These are phyloP conservation scores for Thelonectria rubi DNA, from an alignment of 2,329 filamentous ascomycete genomes.

Conservation along the genomic window DNA sequence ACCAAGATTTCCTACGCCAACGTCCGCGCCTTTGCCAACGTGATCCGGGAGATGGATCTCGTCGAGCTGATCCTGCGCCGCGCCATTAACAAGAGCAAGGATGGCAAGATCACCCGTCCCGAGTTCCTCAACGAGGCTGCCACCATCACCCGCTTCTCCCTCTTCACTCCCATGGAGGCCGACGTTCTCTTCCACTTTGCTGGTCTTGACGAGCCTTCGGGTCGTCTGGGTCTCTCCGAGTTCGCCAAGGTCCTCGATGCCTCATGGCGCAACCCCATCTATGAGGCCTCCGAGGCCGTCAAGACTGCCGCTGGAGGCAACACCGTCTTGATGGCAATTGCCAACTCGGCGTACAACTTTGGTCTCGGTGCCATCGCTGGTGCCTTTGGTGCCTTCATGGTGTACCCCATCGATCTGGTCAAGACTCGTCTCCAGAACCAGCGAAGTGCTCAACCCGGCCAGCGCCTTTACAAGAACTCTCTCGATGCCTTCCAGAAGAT, in stretches of 20 bases:
- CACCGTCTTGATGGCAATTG: conserved; percentile 65
- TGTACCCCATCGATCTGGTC: conserved; percentile 97
- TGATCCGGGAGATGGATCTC: conserved; percentile 97
- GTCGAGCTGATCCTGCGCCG: conserved; percentile 93
- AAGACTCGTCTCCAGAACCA: conserved; percentile 99
- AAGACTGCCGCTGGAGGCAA: conserved; percentile 44
- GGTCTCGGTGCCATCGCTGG: conserved; percentile 87
- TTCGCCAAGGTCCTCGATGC: conserved; percentile 96
- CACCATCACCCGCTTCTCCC: conserved; percentile 88
- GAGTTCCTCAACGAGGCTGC: conserved; percentile 97
- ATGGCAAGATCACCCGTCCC: conserved; percentile 92
- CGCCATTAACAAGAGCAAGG: conserved; percentile 81
- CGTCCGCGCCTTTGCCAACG: conserved; percentile 96
- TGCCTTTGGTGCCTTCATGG: conserved; percentile 98
- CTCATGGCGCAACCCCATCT: conserved; percentile 78
- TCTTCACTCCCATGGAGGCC: conserved; percentile 98
- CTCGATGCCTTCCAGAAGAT: conserved; percentile 95
- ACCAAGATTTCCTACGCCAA: conserved; percentile 98
- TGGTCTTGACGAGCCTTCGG: conserved; percentile 87
- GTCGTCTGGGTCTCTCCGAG: conserved; percentile 80
- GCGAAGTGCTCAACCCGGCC: conserved; percentile 80
- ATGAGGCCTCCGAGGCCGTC: conserved; percentile 60
- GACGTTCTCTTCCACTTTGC: conserved; percentile 99
- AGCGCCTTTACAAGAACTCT: conserved; percentile 95
- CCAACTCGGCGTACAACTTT: conserved; percentile 86